Conservation (phyloP, 2,329 filamentous ascomycete genomes). For the Penicillium sp. region DNA sequence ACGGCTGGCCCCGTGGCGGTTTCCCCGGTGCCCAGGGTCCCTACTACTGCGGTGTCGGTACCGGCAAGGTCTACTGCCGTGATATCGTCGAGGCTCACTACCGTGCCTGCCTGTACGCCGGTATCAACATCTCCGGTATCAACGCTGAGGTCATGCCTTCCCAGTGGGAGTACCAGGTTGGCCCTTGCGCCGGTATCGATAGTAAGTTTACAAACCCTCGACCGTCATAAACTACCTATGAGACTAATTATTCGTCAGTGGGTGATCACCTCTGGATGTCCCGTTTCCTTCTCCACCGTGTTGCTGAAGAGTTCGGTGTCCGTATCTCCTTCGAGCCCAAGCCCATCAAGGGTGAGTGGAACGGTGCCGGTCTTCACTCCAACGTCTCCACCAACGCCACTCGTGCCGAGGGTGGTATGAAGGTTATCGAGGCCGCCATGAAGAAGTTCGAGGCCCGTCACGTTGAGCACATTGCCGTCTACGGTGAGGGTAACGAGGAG, state of each 20-base stretch:
- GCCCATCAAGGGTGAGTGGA: slow-evolving; percentile 94
- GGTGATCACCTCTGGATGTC: slow-evolving; percentile 97
- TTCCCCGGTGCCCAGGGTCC: slow-evolving; percentile 91
- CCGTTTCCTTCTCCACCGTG: slow-evolving; percentile 82
- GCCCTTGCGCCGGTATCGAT: slow-evolving; percentile 81
- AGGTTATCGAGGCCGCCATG: slow-evolving; percentile 82
- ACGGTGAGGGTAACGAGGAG: slow-evolving; percentile 92
- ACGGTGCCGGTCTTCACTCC: slow-evolving; percentile 88
- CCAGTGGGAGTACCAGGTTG: slow-evolving; percentile 98
- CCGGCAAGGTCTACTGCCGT: slow-evolving; percentile 95
- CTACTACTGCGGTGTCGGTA: slow-evolving; percentile 97
- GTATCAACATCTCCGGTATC: slow-evolving; percentile 93
- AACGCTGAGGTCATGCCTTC: slow-evolving; percentile 99
- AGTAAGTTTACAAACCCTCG: slow-evolving; percentile 52
- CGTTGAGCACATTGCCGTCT: slow-evolving; percentile 84
- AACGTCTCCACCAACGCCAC: slow-evolving; percentile 92
- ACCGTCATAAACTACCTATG: neutral
- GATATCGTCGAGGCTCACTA: slow-evolving; percentile 96
- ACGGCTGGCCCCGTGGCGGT: slow-evolving; percentile 84
- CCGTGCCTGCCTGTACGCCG: slow-evolving; percentile 84
- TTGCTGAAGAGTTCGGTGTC: slow-evolving; percentile 94
- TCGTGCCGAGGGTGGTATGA: slow-evolving; percentile 90
- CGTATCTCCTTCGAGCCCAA: slow-evolving; percentile 96
- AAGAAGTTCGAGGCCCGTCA: slow-evolving; percentile 79
- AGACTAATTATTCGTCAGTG: slow-evolving; percentile 53